Evolutionary conservation across 2,329 filamentous ascomycete genomes (phyloP).

Genomic region (Nigrospora oryzae): DNA sequence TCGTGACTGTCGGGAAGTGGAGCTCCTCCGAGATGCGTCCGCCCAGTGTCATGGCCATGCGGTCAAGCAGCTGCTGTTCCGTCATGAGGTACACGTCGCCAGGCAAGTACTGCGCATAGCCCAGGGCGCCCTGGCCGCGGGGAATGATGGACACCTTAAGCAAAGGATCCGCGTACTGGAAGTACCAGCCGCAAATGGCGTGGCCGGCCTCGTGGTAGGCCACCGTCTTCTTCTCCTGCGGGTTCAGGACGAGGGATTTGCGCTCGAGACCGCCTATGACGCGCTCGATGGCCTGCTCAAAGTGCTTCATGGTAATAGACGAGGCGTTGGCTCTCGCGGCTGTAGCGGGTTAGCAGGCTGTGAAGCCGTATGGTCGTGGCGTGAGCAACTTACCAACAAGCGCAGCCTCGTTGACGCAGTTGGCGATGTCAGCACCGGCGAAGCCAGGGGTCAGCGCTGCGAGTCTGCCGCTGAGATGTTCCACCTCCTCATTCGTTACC

Average conservation of each 20-base stretch:
- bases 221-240: conserved; percentile 89
- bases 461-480: conserved; percentile 79
- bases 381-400: conserved; percentile 65
- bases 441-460: conserved; percentile 93
- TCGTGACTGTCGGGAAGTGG: conserved; percentile 94
- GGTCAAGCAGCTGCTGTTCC: conserved; percentile 92
- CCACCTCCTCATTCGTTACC: conserved; percentile 82
- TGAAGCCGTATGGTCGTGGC: background rate
- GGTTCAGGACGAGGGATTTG: conserved; percentile 89
- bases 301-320: conserved; percentile 79
- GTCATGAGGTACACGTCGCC: conserved; percentile 94
- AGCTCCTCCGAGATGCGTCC: conserved; percentile 93
- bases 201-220: conserved; percentile 98
- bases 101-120: conserved; percentile 96
- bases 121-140: conserved; percentile 83
- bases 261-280: conserved; percentile 95
- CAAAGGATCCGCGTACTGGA: conserved; percentile 90
- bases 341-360: conserved; percentile 37
- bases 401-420: conserved; percentile 96
- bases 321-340: conserved; percentile 77
- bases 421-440: conserved; percentile 95
- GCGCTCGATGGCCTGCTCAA: conserved; percentile 95
- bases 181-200: conserved; percentile 97
- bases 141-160: conserved; percentile 99
- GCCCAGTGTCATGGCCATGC: conserved; percentile 98